These are phyloP conservation scores for Cadophora malorum DNA, from an alignment of 2,329 filamentous ascomycete genomes.

Conservation along the genomic window DNA sequence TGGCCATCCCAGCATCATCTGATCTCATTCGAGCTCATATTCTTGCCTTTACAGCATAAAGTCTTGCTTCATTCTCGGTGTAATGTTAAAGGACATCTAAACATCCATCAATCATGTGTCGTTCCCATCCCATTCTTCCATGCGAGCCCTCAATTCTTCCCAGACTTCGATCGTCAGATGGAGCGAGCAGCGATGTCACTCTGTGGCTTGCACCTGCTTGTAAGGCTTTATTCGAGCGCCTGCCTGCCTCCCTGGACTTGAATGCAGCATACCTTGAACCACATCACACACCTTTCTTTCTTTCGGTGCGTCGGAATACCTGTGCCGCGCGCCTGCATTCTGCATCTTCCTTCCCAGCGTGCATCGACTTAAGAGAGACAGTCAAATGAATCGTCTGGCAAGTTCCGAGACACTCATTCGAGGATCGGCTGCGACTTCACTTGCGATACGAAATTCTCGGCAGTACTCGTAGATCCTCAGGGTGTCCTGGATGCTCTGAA, in stretches of 20 bases:
- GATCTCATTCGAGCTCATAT: background rate
- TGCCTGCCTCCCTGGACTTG: background rate
- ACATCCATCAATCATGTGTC: constrained; percentile 12
- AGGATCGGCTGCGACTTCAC: background rate
- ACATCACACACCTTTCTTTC: background rate
- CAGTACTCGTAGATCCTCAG: background rate
- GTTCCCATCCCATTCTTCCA: constrained; percentile 3
- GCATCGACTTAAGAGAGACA: background rate
- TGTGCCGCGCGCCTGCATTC: constrained; percentile 14
- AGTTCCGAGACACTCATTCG: background rate
- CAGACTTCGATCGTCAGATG: background rate
- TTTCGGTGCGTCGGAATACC: constrained; percentile 11
- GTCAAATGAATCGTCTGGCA: background rate
- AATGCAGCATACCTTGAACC: constrained; percentile 11
- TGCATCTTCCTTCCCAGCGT: background rate
- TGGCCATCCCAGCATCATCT: constrained; percentile 18
- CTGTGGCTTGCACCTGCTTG: constrained; percentile 8
- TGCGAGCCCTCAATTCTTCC: constrained; percentile 1
- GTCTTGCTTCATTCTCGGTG: background rate
- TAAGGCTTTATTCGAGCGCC: background rate
- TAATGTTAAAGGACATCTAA: background rate
- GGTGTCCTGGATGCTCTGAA: background rate
- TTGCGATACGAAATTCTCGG: background rate
- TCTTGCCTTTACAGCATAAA: background rate
- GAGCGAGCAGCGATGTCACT: constrained; percentile 14